Base-by-base conservation (phyloP, 495 filamentous ascomycete genomes). In the Parachaetomium inaequale region DNA sequence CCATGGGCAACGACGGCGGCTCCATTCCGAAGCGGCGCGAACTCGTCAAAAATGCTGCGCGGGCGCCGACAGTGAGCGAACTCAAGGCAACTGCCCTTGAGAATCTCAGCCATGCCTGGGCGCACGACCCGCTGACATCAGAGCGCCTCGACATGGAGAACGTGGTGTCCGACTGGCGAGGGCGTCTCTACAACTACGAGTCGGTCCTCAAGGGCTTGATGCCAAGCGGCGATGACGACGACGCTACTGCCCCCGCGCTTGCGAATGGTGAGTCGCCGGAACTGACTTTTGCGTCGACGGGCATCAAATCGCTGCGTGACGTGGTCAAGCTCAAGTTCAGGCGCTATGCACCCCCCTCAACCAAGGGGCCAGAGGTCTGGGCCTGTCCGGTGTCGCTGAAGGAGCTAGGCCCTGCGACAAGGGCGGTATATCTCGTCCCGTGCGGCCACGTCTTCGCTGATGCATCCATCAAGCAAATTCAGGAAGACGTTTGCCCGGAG, bases 371-470 rank as follows among this genome's bases (percentile, higher is more conserved):
- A 52, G 76, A 78, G 34, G 75, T 79, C 32, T 93, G 88, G 82
- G 82, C 91, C 21, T 98, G 94, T 70, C 93, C 93, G 1, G 82
- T 98, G 26, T 92, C 90, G n/a, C 82, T 86, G 46, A 96, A 96
- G 74, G 84, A 88, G 71, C 75, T 98, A 51, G 95, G 95, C 2
- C 84, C 92, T 0, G 83, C 80, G 12, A 86, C 88, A 17, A 92
- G 86, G 75, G 79, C 90, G 11, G 91, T 96, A 19, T 98, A 98
- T 72, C 69, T 98, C 7, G 91, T 97, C 17, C 94, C 94, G 0
- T 98, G 94, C 68, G 94, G 94, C 2, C 95, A 98, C 82, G 95
- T 90, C 1, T 98, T 98, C 73, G 85, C 89, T 2, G 91, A 93
- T 64, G 85, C 84, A 53, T 90, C 90, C 10, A 83, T 97, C 55